Evolutionary conservation across 1,284 basidiomycete species (phyloP).

Genomic region (Pyrrhoderma lamaoense): DNA sequence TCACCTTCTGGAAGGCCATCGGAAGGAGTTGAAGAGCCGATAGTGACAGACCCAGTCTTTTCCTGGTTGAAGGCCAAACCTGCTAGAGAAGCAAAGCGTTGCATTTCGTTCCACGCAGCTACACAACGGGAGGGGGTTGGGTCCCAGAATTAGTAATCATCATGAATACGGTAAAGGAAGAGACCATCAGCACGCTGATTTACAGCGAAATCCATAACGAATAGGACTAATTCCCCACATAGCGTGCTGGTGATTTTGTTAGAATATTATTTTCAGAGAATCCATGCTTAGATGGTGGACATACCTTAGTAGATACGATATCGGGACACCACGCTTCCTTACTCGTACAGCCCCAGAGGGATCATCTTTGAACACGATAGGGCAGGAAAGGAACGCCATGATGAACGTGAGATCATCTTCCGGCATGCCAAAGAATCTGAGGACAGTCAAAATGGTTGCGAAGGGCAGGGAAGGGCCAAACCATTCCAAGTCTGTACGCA

Average conservation of each 20-base stretch:
- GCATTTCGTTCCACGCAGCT: constrained; percentile 34
- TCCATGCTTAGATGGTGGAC: background rate
- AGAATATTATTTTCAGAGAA: background rate
- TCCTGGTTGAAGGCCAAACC: constrained; percentile 32
- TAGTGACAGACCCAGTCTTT: constrained; percentile 34
- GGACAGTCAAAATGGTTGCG: constrained; percentile 31
- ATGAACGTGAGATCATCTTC: constrained; percentile 33
- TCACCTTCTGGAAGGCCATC: constrained; percentile 29
- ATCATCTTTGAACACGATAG: constrained; percentile 17
- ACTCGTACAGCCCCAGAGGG: constrained; percentile 5
- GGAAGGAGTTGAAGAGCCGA: constrained; percentile 21
- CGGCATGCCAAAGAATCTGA: constrained; percentile 35
- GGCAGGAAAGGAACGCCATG: constrained; percentile 29
- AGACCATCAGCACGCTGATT: constrained; percentile 33
- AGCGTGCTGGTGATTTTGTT: constrained; percentile 21
- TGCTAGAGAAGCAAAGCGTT: constrained; percentile 28
- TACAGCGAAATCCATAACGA: constrained; percentile 39
- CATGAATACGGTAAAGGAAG: constrained; percentile 35
- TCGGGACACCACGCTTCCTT: constrained; percentile 19
- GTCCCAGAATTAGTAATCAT: constrained; percentile 37
- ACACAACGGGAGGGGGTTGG: constrained; percentile 27
- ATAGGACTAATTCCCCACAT: constrained; percentile 33
- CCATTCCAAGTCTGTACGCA: constrained; percentile 38
- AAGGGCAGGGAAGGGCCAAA: constrained; percentile 40
- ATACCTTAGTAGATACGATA: constrained; percentile 25